Evolutionary conservation across 331 rosid genomes (phyloP), one percentile per base, ranked within the genome.

Genomic region (Arachis monticola): DNA sequence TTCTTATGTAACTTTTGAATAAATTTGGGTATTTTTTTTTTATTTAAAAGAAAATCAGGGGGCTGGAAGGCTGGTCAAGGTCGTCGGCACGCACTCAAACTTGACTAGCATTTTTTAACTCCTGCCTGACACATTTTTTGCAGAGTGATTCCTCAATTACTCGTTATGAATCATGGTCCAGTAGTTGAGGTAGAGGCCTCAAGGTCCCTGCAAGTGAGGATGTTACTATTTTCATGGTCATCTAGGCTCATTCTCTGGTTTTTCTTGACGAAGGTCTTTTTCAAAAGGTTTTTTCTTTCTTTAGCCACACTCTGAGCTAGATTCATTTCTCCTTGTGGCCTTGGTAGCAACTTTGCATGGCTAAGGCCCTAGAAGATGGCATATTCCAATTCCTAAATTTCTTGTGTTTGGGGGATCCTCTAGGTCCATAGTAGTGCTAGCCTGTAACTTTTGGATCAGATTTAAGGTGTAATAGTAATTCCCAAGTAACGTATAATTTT

Each of bases 181-280:
- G 60, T 86, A 78, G 79, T 88, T 86, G 87, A 85, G 96, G 90
- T 85, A 68, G 78, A 81, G 84, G 82, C 90, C 92, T 89, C 83
- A 81, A 70, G 87, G 85, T 79, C 80, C 81, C 80, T 40, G 87
- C 83, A 74, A 84, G 79, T 80, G 90, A 78, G 50, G 85, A 80
- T 80, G 87, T 79, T 75, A 77, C 84, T 77, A 78, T 83, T 80
- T 80, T 80, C 77, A 62, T 77, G 89, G 85, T 48, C 89, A 77
- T 83, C 84, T 85, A 56, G 82, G n/a, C 88, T 86, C 85, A 83
- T 73, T 72, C 84, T 77, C 78, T 88, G 83, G 89, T 86, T 85
- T 84, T 86, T 85, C 81, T 82, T 69, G 76, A 79, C 85, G 58
- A 68, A n/a, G n/a, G 45, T 51, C 65, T 77, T 84, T 77, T 71